Percentiles rank a stretch among this genome's conserved stretches.
Conservation (phyloP, 805 yeast genomes). For the Nakazawaea populi region DNA sequence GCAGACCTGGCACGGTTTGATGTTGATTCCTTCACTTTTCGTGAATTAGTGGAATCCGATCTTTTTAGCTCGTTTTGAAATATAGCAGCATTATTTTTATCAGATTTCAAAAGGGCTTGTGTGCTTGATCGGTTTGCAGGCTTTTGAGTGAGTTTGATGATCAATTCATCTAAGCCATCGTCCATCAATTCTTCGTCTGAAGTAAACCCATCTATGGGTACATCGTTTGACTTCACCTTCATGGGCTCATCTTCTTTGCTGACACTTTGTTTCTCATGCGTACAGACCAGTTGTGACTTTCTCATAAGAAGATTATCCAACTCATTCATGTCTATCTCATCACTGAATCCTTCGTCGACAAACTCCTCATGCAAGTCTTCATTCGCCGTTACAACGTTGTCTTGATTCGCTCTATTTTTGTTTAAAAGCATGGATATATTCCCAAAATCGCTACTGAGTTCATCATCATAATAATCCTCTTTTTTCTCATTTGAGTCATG, state of each 20-base stretch:
- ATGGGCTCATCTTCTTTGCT: background rate
- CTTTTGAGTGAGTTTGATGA: slow-evolving; percentile 7
- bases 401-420: background rate
- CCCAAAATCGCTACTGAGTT: slow-evolving; percentile 7
- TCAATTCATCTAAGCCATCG: slow-evolving; percentile 5
- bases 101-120: slow-evolving; percentile 4
- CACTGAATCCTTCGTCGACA: slow-evolving; percentile 18
- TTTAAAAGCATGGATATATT: slow-evolving; percentile 3
- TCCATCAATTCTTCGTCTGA: slow-evolving; percentile 4
- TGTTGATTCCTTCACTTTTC: background rate
- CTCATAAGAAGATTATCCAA: slow-evolving; percentile 15
- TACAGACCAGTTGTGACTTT: background rate
- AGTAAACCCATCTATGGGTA: background rate
- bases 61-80: slow-evolving; percentile 7
- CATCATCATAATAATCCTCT: background rate
- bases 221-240: background rate
- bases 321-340: slow-evolving; percentile 26
- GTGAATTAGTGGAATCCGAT: background rate
- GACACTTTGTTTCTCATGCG: too few relatives aligned
- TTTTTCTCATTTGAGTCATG: background rate
- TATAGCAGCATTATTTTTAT: slow-evolving; percentile 7
- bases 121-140: background rate
- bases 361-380: background rate
- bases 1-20: slow-evolving; percentile 32
- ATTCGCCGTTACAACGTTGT: background rate